Evolutionary conservation across 202 grass and related monocot species (phyloP), one percentile per base, ranked within the genome.

Genomic region (Panicum hallii): DNA sequence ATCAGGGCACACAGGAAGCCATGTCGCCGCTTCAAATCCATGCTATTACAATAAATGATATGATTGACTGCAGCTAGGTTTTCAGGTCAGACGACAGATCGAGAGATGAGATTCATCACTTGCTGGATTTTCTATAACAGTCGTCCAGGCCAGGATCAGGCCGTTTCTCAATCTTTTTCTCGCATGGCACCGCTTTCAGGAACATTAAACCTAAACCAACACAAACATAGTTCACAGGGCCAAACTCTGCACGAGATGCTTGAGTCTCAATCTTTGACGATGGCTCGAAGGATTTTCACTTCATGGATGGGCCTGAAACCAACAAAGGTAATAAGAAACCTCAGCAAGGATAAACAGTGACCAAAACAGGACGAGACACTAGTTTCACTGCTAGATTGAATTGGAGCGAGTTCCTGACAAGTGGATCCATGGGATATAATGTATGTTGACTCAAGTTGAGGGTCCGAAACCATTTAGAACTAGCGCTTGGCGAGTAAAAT

Each of bases 201-300:
- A 57, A 6, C 28, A 52, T 34, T 36, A 73, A 34, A 44, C 28
- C 28, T 52, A 85, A 62, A 14, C 60, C 50, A 74, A 73, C 0
- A 81, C 8, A 57, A 57, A 30, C 26, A 41, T 12, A 75, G 28
- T 48, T 63, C 64, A 54, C 32, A 15, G 44, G 10, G 26, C 7
- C 38, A 72, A 73, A 19, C 30, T 4, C 66, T 9, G 12, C 10
- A 38, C 30, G 48, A 1, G 7, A 19, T 50, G 61, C 79, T 83
- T 99, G 81, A 99, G 78, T 99, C 96, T 82, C 84, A 99, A 80
- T 99, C 96, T 82, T 96, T 94, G 56, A 96, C 86, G 17, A 77
- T 36, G 1, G 91, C 92, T 70, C 88, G 82, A 75, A 99, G 75
- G 67, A 99, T 91, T 77, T 89, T 99, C 76, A 99, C 93, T 91